Percentiles rank a stretch among this genome's conserved stretches.
phyloP scores from a whole-genome alignment of 805 yeast genomes.

The Teunomyces aglyptinius region DNA sequence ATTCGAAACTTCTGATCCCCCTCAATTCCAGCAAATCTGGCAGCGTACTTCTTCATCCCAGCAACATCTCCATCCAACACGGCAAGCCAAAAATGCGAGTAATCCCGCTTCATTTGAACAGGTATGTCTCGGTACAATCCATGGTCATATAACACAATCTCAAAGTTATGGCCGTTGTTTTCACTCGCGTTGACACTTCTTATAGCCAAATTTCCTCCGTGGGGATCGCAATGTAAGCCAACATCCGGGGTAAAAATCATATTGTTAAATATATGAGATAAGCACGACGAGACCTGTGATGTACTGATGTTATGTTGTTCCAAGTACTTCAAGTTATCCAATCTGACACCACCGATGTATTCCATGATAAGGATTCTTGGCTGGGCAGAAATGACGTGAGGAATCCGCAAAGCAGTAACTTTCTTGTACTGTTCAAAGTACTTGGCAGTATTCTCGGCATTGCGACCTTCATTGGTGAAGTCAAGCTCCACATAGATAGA shows the following conservation, averaged over 20 bases:
- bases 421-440: slow-evolving; percentile 58
- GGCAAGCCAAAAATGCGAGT: slow-evolving; percentile 92
- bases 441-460: slow-evolving; percentile 67
- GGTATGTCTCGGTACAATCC: slow-evolving; percentile 89
- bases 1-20: slow-evolving; percentile 75
- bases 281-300: slow-evolving; percentile 76
- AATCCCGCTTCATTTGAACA: slow-evolving; percentile 69
- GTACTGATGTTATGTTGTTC: slow-evolving; percentile 64
- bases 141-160: slow-evolving; percentile 89
- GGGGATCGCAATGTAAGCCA: slow-evolving; percentile 96
- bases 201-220: slow-evolving; percentile 93
- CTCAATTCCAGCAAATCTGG: slow-evolving; percentile 70
- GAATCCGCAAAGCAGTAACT: slow-evolving; percentile 77
- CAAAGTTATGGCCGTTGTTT: slow-evolving; percentile 68
- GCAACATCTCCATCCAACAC: slow-evolving; percentile 67
- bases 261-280: slow-evolving; percentile 86
- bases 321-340: slow-evolving; percentile 72
- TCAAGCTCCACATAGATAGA: slow-evolving; percentile 91
- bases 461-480: slow-evolving; percentile 81
- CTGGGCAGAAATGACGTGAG: slow-evolving; percentile 63
- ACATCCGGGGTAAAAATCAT: slow-evolving; percentile 95
- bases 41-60: slow-evolving; percentile 71
- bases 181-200: slow-evolving; percentile 30
- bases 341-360: slow-evolving; percentile 73
- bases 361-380: slow-evolving; percentile 85